phyloP scores from a whole-genome alignment of 1,284 basidiomycete genomes.

The Cystobasidium slooffiae region DNA sequence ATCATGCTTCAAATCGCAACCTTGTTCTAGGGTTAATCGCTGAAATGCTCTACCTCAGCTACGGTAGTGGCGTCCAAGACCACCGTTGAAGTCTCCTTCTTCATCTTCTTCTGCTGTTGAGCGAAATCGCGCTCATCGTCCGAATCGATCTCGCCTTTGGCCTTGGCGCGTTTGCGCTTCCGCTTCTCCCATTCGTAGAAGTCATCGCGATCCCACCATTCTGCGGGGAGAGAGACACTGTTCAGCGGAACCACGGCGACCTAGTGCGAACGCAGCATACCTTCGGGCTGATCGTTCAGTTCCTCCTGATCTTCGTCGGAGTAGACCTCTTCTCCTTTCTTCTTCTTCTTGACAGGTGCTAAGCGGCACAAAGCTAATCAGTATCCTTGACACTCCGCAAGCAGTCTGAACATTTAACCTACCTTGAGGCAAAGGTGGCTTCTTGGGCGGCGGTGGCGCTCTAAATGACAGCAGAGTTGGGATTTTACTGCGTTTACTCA shows the following conservation, averaged over 20 bases:
- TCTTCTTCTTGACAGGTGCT: conserved; percentile 36
- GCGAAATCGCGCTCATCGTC: conserved; percentile 34
- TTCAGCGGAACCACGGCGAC: neutral
- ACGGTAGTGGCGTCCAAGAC: neutral
- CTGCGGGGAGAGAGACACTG: neutral
- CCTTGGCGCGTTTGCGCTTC: conserved; percentile 40
- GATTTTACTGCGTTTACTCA: conserved; percentile 12
- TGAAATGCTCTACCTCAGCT: conserved; percentile 27
- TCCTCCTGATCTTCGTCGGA: conserved; percentile 41
- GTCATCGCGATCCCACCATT: conserved; percentile 44
- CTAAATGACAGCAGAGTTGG: conserved; percentile 30
- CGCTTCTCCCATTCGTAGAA: conserved; percentile 40
- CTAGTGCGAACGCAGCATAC: neutral
- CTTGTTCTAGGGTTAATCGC: neutral
- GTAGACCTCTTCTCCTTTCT: conserved; percentile 43
- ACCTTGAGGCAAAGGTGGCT: conserved; percentile 33
- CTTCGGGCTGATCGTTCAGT: conserved; percentile 38
- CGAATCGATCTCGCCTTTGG: conserved; percentile 34
- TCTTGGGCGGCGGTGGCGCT: conserved; percentile 29
- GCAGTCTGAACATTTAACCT: too few relatives aligned
- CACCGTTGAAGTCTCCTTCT: neutral
- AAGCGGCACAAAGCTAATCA: neutral
- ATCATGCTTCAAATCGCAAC: neutral
- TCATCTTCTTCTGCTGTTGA: conserved; percentile 27
- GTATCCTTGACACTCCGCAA: neutral